Evolutionary conservation across 1,284 basidiomycete genomes (phyloP).

Genomic region (Ustilago shanxiensis): DNA sequence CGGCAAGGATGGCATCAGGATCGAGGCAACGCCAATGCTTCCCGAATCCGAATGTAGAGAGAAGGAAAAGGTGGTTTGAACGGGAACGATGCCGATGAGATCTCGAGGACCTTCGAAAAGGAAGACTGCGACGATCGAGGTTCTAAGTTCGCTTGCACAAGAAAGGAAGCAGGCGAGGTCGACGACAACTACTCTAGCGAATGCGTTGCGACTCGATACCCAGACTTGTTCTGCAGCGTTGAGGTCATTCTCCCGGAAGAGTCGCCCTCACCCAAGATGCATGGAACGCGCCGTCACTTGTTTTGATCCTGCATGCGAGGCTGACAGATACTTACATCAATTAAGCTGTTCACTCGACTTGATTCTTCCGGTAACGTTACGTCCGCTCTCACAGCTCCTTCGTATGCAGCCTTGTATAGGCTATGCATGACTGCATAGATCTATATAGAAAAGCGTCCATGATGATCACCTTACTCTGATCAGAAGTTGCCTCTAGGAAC

Average conservation of each 20-base stretch:
- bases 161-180: background rate
- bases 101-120: background rate
- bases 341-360: background rate
- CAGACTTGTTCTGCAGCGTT: background rate
- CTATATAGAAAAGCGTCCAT: too few relatives aligned
- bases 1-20: background rate
- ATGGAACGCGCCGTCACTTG: background rate
- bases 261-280: background rate
- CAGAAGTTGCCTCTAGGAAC: background rate
- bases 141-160: background rate
- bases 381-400: background rate
- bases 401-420: background rate
- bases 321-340: constrained; percentile 12
- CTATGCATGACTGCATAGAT: background rate
- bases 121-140: constrained; percentile 11
- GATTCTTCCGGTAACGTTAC: background rate
- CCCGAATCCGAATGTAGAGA: constrained; percentile 10
- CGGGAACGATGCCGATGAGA: constrained; percentile 6
- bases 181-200: background rate
- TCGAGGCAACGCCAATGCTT: background rate
- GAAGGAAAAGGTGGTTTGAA: constrained; percentile 1
- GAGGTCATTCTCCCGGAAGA: constrained; percentile 15
- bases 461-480: background rate
- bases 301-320: constrained; percentile 12
- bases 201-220: too few relatives aligned